Evolutionary conservation across 164 flowering plant species (phyloP).

Genomic region (Piper betle): DNA sequence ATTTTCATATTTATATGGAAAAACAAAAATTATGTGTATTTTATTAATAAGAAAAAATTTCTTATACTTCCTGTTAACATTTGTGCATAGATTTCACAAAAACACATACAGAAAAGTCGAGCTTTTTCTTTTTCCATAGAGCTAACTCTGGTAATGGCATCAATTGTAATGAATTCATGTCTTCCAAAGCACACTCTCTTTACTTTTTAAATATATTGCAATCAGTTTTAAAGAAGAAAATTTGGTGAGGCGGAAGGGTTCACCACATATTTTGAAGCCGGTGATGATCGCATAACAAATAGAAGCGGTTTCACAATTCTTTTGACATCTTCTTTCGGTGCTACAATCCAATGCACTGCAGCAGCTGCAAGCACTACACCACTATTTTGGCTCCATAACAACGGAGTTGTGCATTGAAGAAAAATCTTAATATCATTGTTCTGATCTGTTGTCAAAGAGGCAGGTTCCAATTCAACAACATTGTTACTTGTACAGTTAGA

Average conservation of each 20-base stretch:
- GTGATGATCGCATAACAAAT: slow-evolving; percentile 72
- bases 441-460: slow-evolving; percentile 36
- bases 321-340: slow-evolving; percentile 52
- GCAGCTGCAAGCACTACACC: slow-evolving; percentile 96
- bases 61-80: too few relatives aligned
- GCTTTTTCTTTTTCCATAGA: too few relatives aligned
- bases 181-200: too few relatives aligned
- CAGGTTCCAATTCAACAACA: slow-evolving; percentile 20
- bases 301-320: slow-evolving; percentile 87
- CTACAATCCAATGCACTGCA: slow-evolving; percentile 95
- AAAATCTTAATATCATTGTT: slow-evolving; percentile 60
- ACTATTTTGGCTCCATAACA: slow-evolving; percentile 96
- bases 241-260: background rate
- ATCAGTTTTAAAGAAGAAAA: too few relatives aligned
- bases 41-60: too few relatives aligned
- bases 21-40: too few relatives aligned
- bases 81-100: too few relatives aligned
- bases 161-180: too few relatives aligned
- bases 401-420: slow-evolving; percentile 83
- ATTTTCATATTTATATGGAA: too few relatives aligned
- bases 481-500: slow-evolving; percentile 20
- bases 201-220: too few relatives aligned
- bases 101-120: too few relatives aligned
- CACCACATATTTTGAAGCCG: slow-evolving; percentile 87
- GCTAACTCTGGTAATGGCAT: too few relatives aligned